These are phyloP conservation scores for Fallopia convolvulus DNA, from an alignment of 148 eudicot genomes.

Conservation along the genomic window DNA sequence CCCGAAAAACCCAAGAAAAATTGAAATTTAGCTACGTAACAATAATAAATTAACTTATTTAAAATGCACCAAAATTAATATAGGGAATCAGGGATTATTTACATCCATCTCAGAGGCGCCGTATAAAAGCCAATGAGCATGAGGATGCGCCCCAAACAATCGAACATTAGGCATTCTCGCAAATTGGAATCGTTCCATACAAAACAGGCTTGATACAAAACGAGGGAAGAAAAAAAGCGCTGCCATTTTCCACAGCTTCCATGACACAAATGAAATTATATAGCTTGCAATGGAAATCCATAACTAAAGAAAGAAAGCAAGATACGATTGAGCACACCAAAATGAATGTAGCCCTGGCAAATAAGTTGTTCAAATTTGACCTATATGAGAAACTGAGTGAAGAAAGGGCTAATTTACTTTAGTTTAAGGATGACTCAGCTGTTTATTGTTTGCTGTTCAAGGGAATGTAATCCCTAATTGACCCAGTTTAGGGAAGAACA, in stretches of 20 bases:
- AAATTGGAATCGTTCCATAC: background rate
- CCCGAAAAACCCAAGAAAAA: too few relatives aligned
- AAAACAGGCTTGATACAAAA: background rate
- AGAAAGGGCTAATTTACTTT: background rate
- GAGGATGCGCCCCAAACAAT: background rate
- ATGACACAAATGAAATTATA: background rate
- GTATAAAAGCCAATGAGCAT: too few relatives aligned
- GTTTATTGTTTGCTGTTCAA: background rate
- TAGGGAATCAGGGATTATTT: too few relatives aligned
- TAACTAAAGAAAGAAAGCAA: background rate
- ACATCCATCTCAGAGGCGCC: too few relatives aligned
- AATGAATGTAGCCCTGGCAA: background rate
- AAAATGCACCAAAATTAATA: too few relatives aligned
- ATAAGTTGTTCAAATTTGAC: background rate
- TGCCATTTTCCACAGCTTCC: constrained; percentile 4
- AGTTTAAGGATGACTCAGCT: background rate
- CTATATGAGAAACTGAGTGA: background rate
- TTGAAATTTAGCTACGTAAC: too few relatives aligned
- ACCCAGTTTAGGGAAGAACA: constrained; percentile 52
- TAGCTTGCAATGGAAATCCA: background rate
- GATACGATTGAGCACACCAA: constrained; percentile 2
- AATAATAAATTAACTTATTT: too few relatives aligned
- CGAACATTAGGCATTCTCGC: background rate
- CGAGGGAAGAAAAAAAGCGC: background rate
- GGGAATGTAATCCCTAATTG: constrained; percentile 8